Percentiles rank a stretch among this genome's conserved stretches.
phyloP scores from a whole-genome alignment of 2,329 filamentous ascomycete genomes.

The Dactylella cylindrospora region DNA sequence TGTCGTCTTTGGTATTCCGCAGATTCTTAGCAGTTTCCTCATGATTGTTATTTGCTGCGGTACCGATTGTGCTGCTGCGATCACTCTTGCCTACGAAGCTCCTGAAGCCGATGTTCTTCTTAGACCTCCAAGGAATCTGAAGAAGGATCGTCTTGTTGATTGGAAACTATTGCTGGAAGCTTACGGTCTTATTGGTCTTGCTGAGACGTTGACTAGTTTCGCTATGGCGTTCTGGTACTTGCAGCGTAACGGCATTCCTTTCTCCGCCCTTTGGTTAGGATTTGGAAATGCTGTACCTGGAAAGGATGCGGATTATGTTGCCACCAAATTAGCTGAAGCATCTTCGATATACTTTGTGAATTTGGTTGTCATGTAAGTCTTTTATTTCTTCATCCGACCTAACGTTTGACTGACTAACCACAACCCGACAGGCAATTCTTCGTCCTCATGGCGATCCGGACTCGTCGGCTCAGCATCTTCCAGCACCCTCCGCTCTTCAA shows the following conservation, averaged over 20 bases:
- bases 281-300: conserved; percentile 59
- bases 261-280: conserved; percentile 66
- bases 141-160: conserved; percentile 71
- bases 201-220: conserved; percentile 63
- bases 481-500: conserved; percentile 71
- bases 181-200: conserved; percentile 69
- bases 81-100: conserved; percentile 72
- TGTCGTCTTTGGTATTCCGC: conserved; percentile 70
- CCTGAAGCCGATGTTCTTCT: conserved; percentile 74
- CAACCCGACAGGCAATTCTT: conserved; percentile 60
- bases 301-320: conserved; percentile 59
- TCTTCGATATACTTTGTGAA: conserved; percentile 78
- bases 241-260: conserved; percentile 64
- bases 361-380: conserved; percentile 71
- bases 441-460: conserved; percentile 62
- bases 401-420: no score
- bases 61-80: conserved; percentile 73
- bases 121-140: conserved; percentile 67
- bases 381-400: conserved; percentile 36
- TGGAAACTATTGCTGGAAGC: conserved; percentile 71
- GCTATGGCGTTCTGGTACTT: conserved; percentile 70
- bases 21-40: conserved; percentile 71
- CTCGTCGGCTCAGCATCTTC: conserved; percentile 66
- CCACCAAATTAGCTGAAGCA: conserved; percentile 62
- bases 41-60: conserved; percentile 68